Evolutionary conservation across 2,329 filamentous ascomycete genomes (phyloP), one percentile per base, ranked within the genome.

Genomic region (Acrocalymma vagum): DNA sequence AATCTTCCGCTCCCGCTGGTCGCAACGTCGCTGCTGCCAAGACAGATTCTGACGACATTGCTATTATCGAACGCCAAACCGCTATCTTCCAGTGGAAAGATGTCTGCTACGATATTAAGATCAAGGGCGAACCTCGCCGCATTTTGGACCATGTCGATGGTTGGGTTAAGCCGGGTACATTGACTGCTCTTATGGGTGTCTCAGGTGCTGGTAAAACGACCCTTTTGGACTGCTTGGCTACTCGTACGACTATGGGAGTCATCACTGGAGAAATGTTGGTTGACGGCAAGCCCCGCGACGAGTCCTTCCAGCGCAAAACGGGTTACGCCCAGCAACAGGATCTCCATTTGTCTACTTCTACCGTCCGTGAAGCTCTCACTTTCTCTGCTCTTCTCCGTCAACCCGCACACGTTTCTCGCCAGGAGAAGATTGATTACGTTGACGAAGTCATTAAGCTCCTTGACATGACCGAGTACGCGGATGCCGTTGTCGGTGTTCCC

Each of bases 171-270:
- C 92, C 92, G 3, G 92, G 92, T 45, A 95, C 90, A 11, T 70
- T 95, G 37, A 66, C 91, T 9, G 91, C 90, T 25, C 78, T 95
- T 3, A 96, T 96, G 91, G 88, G 90, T 73, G 89, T 92, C 6
- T 91, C 87, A 21, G 91, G 92, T 54, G 92, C 92, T n/a, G 92
- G 92, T 43, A 96, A 96, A 71, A 96, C 92, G 0, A 96, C 92
- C 1, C 80, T 96, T 18, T 75, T 96, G 21, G 89, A 96, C 70
- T 88, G 89, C 23, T 78, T 96, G 51, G 92, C 92, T 29, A 88
- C 88, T 44, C 86, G 92, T 65, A 87, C 87, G 9, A 91, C 88
- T 1, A 93, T 94, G 84, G 92, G 92, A 71, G 86, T 95, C 13
- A 89, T 96, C 31, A 84, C 82, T 6, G 92, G 92, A 38, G 86